Evolutionary conservation across 306 rosid species (phyloP).

Genomic region (Bauhinia variegata): DNA sequence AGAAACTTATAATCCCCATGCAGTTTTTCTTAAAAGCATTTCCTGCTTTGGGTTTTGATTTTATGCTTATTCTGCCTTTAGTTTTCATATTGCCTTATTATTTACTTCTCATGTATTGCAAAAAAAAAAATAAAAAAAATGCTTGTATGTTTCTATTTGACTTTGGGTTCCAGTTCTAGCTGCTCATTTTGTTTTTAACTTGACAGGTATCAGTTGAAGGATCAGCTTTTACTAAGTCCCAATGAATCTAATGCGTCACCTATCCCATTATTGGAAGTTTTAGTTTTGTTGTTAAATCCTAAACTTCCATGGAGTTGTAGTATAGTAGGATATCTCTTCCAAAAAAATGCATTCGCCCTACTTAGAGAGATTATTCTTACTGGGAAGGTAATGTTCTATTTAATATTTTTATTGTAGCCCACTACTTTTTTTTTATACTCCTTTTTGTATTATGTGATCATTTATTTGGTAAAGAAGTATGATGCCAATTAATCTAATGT

Average conservation of each 20-base stretch:
- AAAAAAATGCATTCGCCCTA: constrained; percentile 63
- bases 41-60: constrained; percentile 15
- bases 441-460: neutral
- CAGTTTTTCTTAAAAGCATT: neutral
- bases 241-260: constrained; percentile 53
- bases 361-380: constrained; percentile 74
- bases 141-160: neutral
- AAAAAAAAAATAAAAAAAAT: no score
- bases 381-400: constrained; percentile 63
- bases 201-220: constrained; percentile 68
- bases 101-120: neutral
- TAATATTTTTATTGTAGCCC: neutral
- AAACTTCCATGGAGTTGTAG: constrained; percentile 90
- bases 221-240: constrained; percentile 63
- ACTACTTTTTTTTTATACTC: neutral
- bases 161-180: constrained; percentile 14
- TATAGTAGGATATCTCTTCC: constrained; percentile 67
- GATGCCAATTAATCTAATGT: constrained; percentile 26
- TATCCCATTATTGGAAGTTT: constrained; percentile 67
- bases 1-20: neutral
- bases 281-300: constrained; percentile 65
- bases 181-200: constrained; percentile 45
- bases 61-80: neutral
- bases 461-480: constrained; percentile 11
- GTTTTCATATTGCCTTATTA: constrained; percentile 10